Evolutionary conservation across 2,329 filamentous ascomycete species (phyloP).

Genomic region (Colletotrichum euphorbiae): DNA sequence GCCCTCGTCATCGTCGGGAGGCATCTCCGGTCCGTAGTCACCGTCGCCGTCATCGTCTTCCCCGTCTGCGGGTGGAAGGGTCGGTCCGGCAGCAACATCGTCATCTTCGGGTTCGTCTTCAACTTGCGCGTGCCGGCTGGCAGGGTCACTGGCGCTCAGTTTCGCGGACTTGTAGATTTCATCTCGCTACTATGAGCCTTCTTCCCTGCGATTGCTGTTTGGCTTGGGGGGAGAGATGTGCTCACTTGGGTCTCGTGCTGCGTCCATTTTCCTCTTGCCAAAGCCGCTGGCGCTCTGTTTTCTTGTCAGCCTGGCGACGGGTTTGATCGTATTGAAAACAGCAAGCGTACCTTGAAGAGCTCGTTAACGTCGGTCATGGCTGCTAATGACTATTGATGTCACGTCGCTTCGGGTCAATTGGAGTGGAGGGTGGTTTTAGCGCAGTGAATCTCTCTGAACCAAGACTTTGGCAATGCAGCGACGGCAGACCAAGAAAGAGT

Average conservation of each 20-base stretch:
- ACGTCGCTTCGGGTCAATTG: too few relatives aligned
- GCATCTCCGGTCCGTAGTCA: conserved; percentile 43
- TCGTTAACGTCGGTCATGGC: conserved; percentile 69
- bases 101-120: conserved; percentile 56
- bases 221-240: conserved; percentile 23
- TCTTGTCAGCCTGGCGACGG: conserved; percentile 39
- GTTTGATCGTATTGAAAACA: neutral
- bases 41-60: conserved; percentile 56
- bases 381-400: neutral
- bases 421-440: too few relatives aligned
- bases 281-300: conserved; percentile 56
- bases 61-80: conserved; percentile 62
- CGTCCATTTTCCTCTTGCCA: conserved; percentile 73
- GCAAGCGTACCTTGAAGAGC: conserved; percentile 63
- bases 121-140: conserved; percentile 59
- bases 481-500: too few relatives aligned
- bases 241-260: conserved; percentile 72
- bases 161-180: conserved; percentile 74
- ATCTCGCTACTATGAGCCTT: conserved; percentile 52
- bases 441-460: neutral
- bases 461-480: neutral
- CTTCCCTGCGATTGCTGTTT: neutral
- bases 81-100: conserved; percentile 61
- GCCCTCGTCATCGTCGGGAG: conserved; percentile 85
- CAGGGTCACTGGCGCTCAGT: conserved; percentile 56